Evolutionary conservation across 768 basidiomycete genomes (phyloP).

Genomic region (Cystobasidium tubakii): DNA sequence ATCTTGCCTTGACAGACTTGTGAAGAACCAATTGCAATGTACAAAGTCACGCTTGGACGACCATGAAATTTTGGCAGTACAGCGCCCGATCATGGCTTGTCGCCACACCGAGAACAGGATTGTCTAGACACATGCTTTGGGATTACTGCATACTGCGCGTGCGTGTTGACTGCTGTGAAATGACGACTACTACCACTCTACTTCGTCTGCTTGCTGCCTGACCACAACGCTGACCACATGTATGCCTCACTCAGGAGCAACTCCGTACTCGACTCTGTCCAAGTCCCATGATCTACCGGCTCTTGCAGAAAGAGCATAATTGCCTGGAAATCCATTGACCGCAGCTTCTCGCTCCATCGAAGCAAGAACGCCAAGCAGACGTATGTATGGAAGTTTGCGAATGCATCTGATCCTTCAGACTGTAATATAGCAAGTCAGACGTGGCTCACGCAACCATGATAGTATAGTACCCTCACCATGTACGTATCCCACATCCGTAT

Average conservation of each 20-base stretch:
- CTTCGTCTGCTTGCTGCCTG: constrained; percentile 28
- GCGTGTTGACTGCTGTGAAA: neutral
- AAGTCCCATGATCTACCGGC: constrained; percentile 55
- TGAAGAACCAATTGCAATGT: neutral
- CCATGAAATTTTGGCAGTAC: neutral
- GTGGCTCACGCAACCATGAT: neutral
- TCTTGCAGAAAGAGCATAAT: constrained; percentile 40
- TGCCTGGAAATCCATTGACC: constrained; percentile 89
- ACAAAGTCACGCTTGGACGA: neutral
- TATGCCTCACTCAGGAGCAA: constrained; percentile 93
- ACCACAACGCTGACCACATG: constrained; percentile 53
- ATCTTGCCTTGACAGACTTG: neutral
- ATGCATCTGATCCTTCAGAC: constrained; percentile 96
- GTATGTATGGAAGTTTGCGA: constrained; percentile 97
- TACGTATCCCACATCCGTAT: constrained; percentile 99
- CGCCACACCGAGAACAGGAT: neutral
- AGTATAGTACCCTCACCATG: constrained; percentile 58
- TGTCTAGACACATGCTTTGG: neutral
- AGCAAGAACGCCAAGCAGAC: constrained; percentile 97
- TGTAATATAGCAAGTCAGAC: constrained; percentile 48
- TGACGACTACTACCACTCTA: neutral
- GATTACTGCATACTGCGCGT: neutral
- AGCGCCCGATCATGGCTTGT: neutral
- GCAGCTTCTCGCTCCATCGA: constrained; percentile 85
- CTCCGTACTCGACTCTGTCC: constrained; percentile 94